Evolutionary conservation across 768 basidiomycete genomes (phyloP).

Genomic region (Boletus barrowsii): DNA sequence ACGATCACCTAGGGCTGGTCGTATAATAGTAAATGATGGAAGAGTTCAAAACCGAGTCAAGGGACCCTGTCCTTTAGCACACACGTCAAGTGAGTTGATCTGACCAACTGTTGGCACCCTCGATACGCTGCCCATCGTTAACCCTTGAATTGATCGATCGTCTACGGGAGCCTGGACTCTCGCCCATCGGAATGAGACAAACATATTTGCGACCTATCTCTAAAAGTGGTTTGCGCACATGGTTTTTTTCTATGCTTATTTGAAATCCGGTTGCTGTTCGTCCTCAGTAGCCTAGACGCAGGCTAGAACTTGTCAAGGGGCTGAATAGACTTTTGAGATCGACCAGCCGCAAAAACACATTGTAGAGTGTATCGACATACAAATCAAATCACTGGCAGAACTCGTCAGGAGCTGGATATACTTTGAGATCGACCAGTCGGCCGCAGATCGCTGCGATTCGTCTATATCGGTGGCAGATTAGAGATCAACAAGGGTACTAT

Average conservation of each 20-base stretch:
- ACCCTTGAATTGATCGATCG: conserved; percentile 10
- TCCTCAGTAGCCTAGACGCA: background rate
- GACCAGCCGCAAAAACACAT: background rate
- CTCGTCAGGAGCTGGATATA: background rate
- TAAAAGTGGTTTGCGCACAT: background rate
- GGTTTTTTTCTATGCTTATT: conserved; percentile 3
- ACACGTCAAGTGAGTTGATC: background rate
- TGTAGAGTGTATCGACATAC: background rate
- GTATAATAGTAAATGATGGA: background rate
- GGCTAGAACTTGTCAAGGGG: background rate
- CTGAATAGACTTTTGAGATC: conserved; percentile 1
- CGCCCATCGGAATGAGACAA: background rate
- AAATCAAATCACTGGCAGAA: background rate
- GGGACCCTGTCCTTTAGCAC: background rate
- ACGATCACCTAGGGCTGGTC: background rate
- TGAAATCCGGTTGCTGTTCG: conserved; percentile 14
- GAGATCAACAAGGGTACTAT: background rate
- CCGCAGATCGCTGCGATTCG: background rate
- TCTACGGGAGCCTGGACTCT: conserved; percentile 1
- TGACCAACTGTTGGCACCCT: conserved; percentile 10
- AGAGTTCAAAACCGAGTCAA: conserved; percentile 7
- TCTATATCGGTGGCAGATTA: background rate
- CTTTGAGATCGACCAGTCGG: background rate
- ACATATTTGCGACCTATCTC: background rate
- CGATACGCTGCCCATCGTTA: background rate